Conservation (phyloP, 441 rosid genomes). For the Pelargonium australe region DNA sequence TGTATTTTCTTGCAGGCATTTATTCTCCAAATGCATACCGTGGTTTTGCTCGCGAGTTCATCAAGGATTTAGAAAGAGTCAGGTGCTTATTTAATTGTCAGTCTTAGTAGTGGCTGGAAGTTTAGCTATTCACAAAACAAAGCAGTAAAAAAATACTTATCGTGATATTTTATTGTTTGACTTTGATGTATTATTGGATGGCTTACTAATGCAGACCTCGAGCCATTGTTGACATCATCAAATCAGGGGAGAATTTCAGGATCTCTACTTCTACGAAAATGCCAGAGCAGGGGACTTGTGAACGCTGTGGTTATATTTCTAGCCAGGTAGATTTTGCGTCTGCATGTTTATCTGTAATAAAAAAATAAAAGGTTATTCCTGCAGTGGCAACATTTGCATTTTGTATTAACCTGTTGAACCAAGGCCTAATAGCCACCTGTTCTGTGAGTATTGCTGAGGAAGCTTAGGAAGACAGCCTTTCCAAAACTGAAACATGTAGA, state of each 20-base stretch:
- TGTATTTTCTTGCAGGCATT: conserved; percentile 40
- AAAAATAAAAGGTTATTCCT: background rate
- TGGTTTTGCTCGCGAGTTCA: conserved; percentile 76
- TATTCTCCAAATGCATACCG: conserved; percentile 75
- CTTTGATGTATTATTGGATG: conserved; percentile 3
- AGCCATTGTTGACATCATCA: conserved; percentile 77
- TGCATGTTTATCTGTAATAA: background rate
- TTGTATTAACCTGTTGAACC: background rate
- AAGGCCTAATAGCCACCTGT: background rate
- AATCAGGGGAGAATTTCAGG: conserved; percentile 85
- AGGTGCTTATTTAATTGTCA: conserved; percentile 37
- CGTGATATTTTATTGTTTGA: background rate
- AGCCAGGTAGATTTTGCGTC: conserved; percentile 64
- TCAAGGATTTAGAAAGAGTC: conserved; percentile 75
- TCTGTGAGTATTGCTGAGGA: background rate
- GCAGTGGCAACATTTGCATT: background rate
- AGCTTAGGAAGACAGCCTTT: background rate
- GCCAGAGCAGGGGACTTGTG: conserved; percentile 97
- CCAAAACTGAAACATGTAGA: background rate
- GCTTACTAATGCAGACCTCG: conserved; percentile 51
- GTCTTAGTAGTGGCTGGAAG: background rate
- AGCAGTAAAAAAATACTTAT: background rate
- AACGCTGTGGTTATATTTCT: conserved; percentile 91
- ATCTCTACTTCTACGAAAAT: conserved; percentile 71
- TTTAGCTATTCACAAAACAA: background rate